phyloP scores from a whole-genome alignment of 192 early-diverging fungal species.

The Oehlia diaphana region DNA sequence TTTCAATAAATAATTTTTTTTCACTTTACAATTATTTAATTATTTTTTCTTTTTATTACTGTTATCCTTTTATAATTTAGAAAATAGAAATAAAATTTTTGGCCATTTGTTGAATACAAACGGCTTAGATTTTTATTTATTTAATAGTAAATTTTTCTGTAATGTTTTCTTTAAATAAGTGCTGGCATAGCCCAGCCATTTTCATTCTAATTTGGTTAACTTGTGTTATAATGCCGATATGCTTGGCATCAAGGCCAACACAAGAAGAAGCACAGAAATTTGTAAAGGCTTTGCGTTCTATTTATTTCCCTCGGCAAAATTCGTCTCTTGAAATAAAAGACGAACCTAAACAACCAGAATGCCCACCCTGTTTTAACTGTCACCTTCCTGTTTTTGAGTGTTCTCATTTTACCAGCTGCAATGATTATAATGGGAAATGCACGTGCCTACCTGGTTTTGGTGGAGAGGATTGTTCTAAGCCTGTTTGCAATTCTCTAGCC shows the following conservation, averaged over 20 bases:
- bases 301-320: neutral
- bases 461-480: constrained; percentile 68
- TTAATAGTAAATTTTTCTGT: neutral
- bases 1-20: too few relatives aligned
- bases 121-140: too few relatives aligned
- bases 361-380: constrained; percentile 82
- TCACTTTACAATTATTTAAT: too few relatives aligned
- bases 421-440: constrained; percentile 69
- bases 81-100: too few relatives aligned
- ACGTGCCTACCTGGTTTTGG: constrained; percentile 74
- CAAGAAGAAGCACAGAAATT: neutral
- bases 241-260: neutral
- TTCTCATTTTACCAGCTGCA: constrained; percentile 69
- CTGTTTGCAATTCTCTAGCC: constrained; percentile 71
- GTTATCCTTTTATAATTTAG: too few relatives aligned
- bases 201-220: neutral
- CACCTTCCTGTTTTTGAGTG: constrained; percentile 67
- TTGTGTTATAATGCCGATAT: neutral
- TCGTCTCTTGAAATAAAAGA: neutral
- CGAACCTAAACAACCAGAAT: constrained; percentile 36
- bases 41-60: too few relatives aligned
- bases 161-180: neutral
- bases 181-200: neutral
- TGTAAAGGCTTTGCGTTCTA: neutral
- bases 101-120: too few relatives aligned